Evolutionary conservation across 257 asterid species (phyloP).

Genomic region (Fraxinus americana): DNA sequence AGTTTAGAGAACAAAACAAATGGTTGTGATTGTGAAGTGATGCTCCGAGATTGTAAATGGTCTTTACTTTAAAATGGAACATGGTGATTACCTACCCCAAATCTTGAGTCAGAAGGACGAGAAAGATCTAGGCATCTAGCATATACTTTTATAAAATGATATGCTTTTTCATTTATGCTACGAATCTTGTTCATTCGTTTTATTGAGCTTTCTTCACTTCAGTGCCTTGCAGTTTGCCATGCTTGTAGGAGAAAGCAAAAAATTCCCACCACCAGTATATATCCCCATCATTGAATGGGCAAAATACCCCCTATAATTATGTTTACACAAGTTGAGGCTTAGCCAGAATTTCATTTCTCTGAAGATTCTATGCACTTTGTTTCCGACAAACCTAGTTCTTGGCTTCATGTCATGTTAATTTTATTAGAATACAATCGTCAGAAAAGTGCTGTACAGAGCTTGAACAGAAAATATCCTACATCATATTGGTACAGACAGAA

Average conservation of each 20-base stretch:
- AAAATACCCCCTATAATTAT: background rate
- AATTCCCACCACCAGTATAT: background rate
- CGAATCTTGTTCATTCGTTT: background rate
- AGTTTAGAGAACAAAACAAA: background rate
- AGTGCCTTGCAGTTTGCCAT: background rate
- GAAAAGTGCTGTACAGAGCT: background rate
- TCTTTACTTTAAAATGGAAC: slow-evolving; percentile 1
- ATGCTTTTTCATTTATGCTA: background rate
- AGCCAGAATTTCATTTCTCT: too few relatives aligned
- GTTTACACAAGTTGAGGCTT: too few relatives aligned
- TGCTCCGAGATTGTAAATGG: background rate
- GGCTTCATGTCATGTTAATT: background rate
- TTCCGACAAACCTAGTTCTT: background rate
- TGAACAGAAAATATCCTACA: background rate
- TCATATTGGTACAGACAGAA: background rate
- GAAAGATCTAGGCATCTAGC: background rate
- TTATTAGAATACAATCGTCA: background rate
- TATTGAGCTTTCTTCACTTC: background rate
- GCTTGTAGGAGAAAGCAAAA: background rate
- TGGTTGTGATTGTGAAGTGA: background rate
- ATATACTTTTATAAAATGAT: background rate
- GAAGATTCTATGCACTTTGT: too few relatives aligned
- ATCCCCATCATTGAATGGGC: background rate
- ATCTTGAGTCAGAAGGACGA: background rate
- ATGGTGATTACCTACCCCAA: background rate